phyloP scores from a whole-genome alignment of 2,329 filamentous ascomycete genomes.

The Aspergillus vadensis region DNA sequence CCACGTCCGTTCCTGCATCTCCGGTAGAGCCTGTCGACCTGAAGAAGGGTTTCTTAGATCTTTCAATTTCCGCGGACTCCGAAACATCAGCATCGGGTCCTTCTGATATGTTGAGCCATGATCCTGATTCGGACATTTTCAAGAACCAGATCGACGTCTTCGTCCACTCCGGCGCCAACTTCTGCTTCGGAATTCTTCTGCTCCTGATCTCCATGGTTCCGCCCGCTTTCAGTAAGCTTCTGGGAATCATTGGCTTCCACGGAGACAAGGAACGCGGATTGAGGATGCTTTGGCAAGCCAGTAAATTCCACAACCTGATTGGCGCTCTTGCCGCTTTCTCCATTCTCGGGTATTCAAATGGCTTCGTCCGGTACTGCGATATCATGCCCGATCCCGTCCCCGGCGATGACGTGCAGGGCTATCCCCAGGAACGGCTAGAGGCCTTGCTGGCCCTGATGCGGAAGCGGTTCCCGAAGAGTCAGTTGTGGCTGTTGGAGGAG shows the following conservation, averaged over 20 bases:
- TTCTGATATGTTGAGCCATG: constrained; percentile 44
- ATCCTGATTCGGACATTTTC: constrained; percentile 65
- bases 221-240: constrained; percentile 80
- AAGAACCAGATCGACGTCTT: constrained; percentile 80
- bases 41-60: constrained; percentile 24
- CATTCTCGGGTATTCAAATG: constrained; percentile 84
- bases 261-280: constrained; percentile 84
- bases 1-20: constrained; percentile 21
- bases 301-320: constrained; percentile 82
- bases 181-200: constrained; percentile 85
- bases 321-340: constrained; percentile 85
- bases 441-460: constrained; percentile 74
- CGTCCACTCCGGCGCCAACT: constrained; percentile 82
- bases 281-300: constrained; percentile 86
- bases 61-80: constrained; percentile 26
- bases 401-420: constrained; percentile 61
- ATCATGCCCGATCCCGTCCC: constrained; percentile 65
- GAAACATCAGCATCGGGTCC: constrained; percentile 21
- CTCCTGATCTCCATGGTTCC: constrained; percentile 91
- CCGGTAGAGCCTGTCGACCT: constrained; percentile 22
- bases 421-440: constrained; percentile 69
- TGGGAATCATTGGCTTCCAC: constrained; percentile 86
- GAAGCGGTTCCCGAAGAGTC: constrained; percentile 73
- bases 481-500: constrained; percentile 87
- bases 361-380: constrained; percentile 80